Evolutionary conservation across 1,139 yeast genomes (phyloP).

Genomic region (Protomyces gravidus): DNA sequence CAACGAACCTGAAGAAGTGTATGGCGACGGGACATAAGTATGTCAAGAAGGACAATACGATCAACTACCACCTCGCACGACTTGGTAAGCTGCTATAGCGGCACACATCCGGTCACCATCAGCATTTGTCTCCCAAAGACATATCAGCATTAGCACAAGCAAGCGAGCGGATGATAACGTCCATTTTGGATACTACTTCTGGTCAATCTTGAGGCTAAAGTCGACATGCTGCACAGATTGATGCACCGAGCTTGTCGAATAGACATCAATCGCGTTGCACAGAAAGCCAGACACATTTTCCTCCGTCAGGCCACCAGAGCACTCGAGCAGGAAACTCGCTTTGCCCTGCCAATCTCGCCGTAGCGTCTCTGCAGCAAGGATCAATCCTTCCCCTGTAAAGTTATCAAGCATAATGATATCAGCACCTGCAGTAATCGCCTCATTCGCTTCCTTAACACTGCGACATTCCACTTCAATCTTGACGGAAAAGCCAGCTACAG

Average conservation of each 20-base stretch:
- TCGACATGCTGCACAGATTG: conserved; percentile 82
- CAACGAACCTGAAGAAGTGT: conserved; percentile 26
- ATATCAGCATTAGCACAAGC: too few relatives aligned
- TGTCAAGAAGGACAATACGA: conserved; percentile 29
- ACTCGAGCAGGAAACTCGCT: conserved; percentile 65
- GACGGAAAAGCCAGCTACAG: conserved; percentile 80
- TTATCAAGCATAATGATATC: conserved; percentile 95
- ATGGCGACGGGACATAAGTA: conserved; percentile 27
- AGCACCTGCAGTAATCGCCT: conserved; percentile 92
- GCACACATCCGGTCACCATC: too few relatives aligned
- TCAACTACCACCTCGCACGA: conserved; percentile 31
- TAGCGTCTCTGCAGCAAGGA: conserved; percentile 59
- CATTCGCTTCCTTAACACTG: conserved; percentile 75
- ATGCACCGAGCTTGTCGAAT: conserved; percentile 88
- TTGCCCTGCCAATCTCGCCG: conserved; percentile 56
- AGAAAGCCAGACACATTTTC: conserved; percentile 62
- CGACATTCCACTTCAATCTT: conserved; percentile 93
- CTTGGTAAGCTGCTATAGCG: conserved; percentile 30
- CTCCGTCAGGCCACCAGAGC: conserved; percentile 84
- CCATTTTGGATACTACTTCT: conserved; percentile 2
- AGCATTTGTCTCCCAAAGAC: too few relatives aligned
- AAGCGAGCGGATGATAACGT: not conserved
- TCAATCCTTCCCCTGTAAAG: conserved; percentile 64
- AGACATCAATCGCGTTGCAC: conserved; percentile 78
- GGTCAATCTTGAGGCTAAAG: conserved; percentile 72